Conservation (phyloP, 2,329 filamentous ascomycete genomes). For the Curvularia eragrostidis region DNA sequence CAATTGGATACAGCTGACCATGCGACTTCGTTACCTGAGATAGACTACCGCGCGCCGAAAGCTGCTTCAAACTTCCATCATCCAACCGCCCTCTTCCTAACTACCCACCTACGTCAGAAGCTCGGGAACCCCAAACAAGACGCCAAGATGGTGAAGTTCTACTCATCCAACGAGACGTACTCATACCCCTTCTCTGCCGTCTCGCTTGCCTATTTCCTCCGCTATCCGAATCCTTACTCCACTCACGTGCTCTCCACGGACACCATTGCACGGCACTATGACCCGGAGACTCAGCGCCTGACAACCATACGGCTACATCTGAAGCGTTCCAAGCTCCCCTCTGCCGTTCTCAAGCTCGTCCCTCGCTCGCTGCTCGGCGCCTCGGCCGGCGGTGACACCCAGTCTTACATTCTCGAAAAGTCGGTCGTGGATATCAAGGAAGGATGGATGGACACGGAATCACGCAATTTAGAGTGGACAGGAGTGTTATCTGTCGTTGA, state of each 20-base stretch:
- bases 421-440: constrained; percentile 79
- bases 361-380: constrained; percentile 72
- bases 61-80: constrained; percentile 25
- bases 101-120: neutral
- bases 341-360: constrained; percentile 76
- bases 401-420: constrained; percentile 80
- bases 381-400: constrained; percentile 66
- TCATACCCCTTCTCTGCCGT: constrained; percentile 84
- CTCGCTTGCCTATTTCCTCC: constrained; percentile 86
- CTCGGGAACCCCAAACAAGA: constrained; percentile 1
- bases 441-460: constrained; percentile 84
- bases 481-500: constrained; percentile 81
- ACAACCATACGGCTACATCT: constrained; percentile 81
- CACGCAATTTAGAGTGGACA: constrained; percentile 81
- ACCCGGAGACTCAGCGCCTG: constrained; percentile 74
- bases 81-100: neutral
- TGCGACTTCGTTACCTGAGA: constrained; percentile 32
- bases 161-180: constrained; percentile 70
- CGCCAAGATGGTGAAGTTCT: constrained; percentile 59
- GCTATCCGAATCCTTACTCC: constrained; percentile 86
- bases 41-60: constrained; percentile 35
- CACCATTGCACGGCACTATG: constrained; percentile 76
- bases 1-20: constrained; percentile 40
- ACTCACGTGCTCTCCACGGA: constrained; percentile 84
- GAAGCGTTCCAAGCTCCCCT: constrained; percentile 79